Percentiles rank a stretch among this genome's conserved stretches.
These are phyloP conservation scores for Taxillus chinensis DNA, from an alignment of 164 flowering plant species.

Conservation along the genomic window DNA sequence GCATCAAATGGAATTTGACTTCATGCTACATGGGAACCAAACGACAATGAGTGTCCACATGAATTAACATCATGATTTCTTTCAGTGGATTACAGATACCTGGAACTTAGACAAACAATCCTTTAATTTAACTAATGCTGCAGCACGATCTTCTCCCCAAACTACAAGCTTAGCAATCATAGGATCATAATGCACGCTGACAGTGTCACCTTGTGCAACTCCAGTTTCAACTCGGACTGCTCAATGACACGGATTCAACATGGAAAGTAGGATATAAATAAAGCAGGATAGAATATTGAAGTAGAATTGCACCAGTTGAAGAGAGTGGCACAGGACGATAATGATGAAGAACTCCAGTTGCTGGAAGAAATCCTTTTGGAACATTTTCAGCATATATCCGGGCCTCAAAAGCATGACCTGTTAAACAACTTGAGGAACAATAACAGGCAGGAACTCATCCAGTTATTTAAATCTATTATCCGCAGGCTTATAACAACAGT, in stretches of 20 bases:
- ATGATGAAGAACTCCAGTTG: slow-evolving; percentile 90
- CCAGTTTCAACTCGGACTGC: slow-evolving; percentile 97
- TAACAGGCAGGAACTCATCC: neutral
- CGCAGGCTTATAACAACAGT: too few species aligned
- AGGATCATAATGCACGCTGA: slow-evolving; percentile 98
- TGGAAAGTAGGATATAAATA: neutral
- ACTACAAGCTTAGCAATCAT: slow-evolving; percentile 99
- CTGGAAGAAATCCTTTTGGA: slow-evolving; percentile 95
- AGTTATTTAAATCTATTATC: neutral
- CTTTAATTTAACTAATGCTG: slow-evolving; percentile 83
- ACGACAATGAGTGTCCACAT: too few species aligned
- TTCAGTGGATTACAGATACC: slow-evolving; percentile 26
- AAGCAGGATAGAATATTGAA: neutral
- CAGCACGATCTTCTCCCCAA: slow-evolving; percentile 75
- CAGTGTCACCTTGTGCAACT: slow-evolving; percentile 85
- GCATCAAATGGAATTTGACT: too few species aligned
- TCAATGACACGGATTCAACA: slow-evolving; percentile 8
- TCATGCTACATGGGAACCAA: too few species aligned
- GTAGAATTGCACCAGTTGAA: slow-evolving; percentile 45
- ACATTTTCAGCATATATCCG: slow-evolving; percentile 99
- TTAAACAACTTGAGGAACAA: slow-evolving; percentile 1
- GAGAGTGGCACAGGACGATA: slow-evolving; percentile 70
- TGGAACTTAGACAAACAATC: slow-evolving; percentile 77
- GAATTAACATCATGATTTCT: neutral
- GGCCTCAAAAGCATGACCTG: slow-evolving; percentile 99